Evolutionary conservation across 129 eudicot genomes (phyloP).

Genomic region (Flaveria sonorensis): DNA sequence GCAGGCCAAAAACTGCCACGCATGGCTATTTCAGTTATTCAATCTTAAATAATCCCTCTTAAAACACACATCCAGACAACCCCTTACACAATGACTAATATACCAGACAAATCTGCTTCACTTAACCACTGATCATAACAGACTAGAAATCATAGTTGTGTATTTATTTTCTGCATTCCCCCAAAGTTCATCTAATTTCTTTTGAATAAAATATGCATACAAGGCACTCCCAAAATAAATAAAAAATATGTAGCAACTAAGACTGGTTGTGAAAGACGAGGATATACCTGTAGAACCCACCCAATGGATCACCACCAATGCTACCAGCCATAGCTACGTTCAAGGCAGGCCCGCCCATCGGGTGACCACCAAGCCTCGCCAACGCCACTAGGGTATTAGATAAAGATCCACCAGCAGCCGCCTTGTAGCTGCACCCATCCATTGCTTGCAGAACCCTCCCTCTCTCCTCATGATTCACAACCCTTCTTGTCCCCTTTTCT

Average conservation of each 20-base stretch:
- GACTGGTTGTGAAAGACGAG: not conserved
- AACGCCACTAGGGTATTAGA: conserved; percentile 97
- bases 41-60: not conserved
- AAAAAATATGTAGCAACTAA: not conserved
- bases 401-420: conserved; percentile 98
- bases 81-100: not conserved
- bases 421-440: conserved; percentile 99
- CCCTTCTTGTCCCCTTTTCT: conserved; percentile 90
- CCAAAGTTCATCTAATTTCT: not conserved
- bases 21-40: not conserved
- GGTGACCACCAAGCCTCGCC: conserved; percentile 90
- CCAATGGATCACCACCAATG: conserved; percentile 91
- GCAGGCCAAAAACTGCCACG: not conserved
- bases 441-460: conserved; percentile 88
- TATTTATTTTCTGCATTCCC: not conserved
- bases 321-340: conserved; percentile 96
- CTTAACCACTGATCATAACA: not conserved
- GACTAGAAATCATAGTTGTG: not conserved
- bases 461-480: conserved; percentile 92
- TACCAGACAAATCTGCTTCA: too few relatives aligned
- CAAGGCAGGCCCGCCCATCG: conserved; percentile 64
- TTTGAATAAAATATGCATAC: not conserved
- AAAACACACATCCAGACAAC: not conserved
- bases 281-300: conserved; percentile 84
- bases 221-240: not conserved